Percentiles rank a stretch among this genome's conserved stretches.
Conservation (phyloP, 1,284 basidiomycete species). For the Cryptococcus floricola region DNA sequence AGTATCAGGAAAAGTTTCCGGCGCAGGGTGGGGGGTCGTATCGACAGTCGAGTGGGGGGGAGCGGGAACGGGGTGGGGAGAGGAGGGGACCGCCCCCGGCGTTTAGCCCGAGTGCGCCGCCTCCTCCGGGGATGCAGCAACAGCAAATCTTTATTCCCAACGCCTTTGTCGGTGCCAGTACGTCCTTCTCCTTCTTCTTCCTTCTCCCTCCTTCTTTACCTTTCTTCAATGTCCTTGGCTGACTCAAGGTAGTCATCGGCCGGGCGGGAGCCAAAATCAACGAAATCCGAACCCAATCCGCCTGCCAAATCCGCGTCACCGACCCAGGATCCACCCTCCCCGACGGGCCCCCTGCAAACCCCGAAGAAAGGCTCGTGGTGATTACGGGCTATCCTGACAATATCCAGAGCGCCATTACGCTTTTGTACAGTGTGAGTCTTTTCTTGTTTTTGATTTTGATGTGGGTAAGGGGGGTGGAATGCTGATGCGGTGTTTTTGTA, state of each 20-base stretch:
- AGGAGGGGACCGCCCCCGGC: conserved; percentile 9
- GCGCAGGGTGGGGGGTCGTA: conserved; percentile 38
- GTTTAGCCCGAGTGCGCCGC: conserved; percentile 22
- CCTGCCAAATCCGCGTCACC: conserved; percentile 97
- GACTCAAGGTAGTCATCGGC: conserved; percentile 65
- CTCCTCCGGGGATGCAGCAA: conserved; percentile 61
- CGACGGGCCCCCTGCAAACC: conserved; percentile 50
- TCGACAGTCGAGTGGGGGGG: conserved; percentile 30
- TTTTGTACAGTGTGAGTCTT: conserved; percentile 61
- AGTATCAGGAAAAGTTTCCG: conserved; percentile 74
- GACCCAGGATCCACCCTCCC: conserved; percentile 72
- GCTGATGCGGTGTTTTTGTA: neutral
- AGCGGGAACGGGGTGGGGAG: conserved; percentile 3
- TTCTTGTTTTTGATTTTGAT: neutral
- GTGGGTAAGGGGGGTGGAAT: neutral
- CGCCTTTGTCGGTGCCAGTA: conserved; percentile 86
- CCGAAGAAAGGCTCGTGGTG: conserved; percentile 83
- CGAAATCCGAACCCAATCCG: conserved; percentile 88
- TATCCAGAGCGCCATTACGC: conserved; percentile 92
- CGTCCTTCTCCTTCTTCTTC: conserved; percentile 35
- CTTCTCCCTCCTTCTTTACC: neutral
- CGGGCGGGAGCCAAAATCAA: conserved; percentile 99
- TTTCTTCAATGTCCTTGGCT: neutral
- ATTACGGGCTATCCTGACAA: conserved; percentile 91
- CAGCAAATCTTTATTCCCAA: conserved; percentile 99